Conservation (phyloP, 371 early-diverging fungal species). For the Rhizopus stolonifer region DNA sequence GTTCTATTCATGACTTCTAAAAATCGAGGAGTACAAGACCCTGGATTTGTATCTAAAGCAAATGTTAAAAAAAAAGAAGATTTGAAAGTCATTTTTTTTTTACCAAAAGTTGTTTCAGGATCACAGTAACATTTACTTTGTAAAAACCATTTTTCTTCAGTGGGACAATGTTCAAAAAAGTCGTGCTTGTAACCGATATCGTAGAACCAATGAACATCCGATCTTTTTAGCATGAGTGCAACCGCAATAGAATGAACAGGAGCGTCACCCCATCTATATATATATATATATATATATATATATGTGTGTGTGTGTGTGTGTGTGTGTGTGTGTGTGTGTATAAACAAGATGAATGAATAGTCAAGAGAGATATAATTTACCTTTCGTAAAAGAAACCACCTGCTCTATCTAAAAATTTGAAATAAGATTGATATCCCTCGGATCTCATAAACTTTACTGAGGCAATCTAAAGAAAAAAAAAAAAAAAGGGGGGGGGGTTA, state of each 20-base stretch:
- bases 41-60: constrained; percentile 16
- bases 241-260: constrained; percentile 92
- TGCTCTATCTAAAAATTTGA: constrained; percentile 72
- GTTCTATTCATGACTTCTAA: constrained; percentile 27
- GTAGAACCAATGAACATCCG: constrained; percentile 88
- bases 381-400: constrained; percentile 95
- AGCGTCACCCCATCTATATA: constrained; percentile 88
- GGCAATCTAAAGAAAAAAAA: no score
- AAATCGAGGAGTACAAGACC: constrained; percentile 29
- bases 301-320: no score
- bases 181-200: constrained; percentile 82
- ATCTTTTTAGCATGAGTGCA: constrained; percentile 70
- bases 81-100: background rate
- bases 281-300: no score
- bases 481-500: no score
- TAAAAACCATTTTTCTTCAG: constrained; percentile 38
- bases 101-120: constrained; percentile 41
- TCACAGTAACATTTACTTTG: constrained; percentile 60
- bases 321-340: no score
- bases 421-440: constrained; percentile 73
- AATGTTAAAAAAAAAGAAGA: background rate
- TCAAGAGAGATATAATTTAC: no score
- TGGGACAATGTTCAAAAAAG: constrained; percentile 69
- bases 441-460: constrained; percentile 63
- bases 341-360: no score